Conservation (phyloP, 441 rosid species). For the Arabidopsis hybrid region DNA sequence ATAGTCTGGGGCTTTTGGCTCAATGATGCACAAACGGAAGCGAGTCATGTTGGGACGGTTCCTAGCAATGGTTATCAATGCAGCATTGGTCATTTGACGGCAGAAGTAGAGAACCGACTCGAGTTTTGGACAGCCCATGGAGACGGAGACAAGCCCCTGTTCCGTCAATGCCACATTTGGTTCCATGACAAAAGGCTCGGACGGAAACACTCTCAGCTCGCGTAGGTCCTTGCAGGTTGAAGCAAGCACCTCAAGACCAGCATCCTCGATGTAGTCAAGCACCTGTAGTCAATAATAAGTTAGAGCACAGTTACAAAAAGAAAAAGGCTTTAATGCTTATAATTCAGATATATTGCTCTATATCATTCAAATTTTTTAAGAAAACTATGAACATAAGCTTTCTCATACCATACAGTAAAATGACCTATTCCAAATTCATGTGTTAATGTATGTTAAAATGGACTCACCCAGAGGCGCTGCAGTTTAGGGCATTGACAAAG, state of each 20-base stretch:
- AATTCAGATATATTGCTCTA: too few relatives aligned
- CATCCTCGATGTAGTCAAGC: constrained; percentile 85
- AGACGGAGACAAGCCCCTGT: constrained; percentile 81
- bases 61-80: constrained; percentile 79
- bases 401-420: neutral
- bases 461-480: constrained; percentile 84
- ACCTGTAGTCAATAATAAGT: constrained; percentile 53
- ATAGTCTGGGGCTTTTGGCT: constrained; percentile 76
- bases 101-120: constrained; percentile 90
- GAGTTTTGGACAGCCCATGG: constrained; percentile 84
- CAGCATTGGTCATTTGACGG: constrained; percentile 83
- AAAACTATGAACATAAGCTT: too few relatives aligned
- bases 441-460: neutral
- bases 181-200: constrained; percentile 70
- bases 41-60: constrained; percentile 83
- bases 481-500: constrained; percentile 69
- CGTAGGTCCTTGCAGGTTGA: constrained; percentile 74
- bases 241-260: constrained; percentile 79
- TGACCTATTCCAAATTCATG: neutral
- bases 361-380: too few relatives aligned
- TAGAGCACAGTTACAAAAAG: neutral
- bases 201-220: constrained; percentile 90
- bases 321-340: neutral
- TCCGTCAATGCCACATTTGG: constrained; percentile 82
- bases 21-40: constrained; percentile 90